Conservation (phyloP, 1,284 basidiomycete species). For the Cronartium ribicola region DNA sequence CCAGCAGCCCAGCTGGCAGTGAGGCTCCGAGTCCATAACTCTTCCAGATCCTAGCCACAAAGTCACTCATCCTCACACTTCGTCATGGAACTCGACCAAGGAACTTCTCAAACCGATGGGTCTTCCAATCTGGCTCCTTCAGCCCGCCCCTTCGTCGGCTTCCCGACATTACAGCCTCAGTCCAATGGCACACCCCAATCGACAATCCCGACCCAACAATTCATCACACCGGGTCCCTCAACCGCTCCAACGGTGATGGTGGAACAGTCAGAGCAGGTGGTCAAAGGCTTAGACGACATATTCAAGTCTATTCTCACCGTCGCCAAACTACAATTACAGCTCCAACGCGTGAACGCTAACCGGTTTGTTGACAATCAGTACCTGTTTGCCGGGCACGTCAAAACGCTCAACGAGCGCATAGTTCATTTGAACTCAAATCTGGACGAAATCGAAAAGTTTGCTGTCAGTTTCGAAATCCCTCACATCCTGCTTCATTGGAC, state of each 20-base stretch:
- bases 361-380: not conserved
- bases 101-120: no score
- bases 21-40: no score
- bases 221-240: not conserved
- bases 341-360: not conserved
- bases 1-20: no score
- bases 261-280: not conserved
- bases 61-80: no score
- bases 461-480: not conserved
- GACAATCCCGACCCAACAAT: not conserved
- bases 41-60: no score
- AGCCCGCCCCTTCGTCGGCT: no score
- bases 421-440: not conserved
- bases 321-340: not conserved
- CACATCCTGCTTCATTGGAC: not conserved
- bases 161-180: no score
- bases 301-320: not conserved
- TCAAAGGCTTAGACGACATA: conserved; percentile 1
- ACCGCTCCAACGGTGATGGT: not conserved
- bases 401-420: not conserved
- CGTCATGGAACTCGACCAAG: no score
- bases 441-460: conserved; percentile 1
- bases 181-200: no score
- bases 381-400: not conserved
- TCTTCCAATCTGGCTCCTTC: no score